Conservation (phyloP, 2,329 filamentous ascomycete species). For the Arthrobotrys megalospora region DNA sequence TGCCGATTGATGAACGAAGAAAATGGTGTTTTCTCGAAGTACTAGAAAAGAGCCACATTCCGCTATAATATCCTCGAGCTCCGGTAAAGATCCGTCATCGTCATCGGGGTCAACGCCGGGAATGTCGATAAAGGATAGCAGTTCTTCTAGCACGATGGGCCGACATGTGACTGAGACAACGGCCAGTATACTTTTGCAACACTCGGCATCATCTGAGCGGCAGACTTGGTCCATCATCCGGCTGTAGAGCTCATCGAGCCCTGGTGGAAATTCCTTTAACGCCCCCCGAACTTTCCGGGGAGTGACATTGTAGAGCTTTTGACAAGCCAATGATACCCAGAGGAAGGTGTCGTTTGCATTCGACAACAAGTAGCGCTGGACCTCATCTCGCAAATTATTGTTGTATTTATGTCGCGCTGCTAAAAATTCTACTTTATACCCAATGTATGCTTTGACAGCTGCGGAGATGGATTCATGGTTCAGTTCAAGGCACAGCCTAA, state of each 20-base stretch:
- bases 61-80: slow-evolving; percentile 66
- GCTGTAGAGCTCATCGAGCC: slow-evolving; percentile 67
- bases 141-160: slow-evolving; percentile 2
- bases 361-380: slow-evolving; percentile 63
- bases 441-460: slow-evolving; percentile 68
- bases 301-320: slow-evolving; percentile 64
- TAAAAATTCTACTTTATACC: slow-evolving; percentile 66
- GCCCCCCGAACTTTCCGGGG: slow-evolving; percentile 54
- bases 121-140: slow-evolving; percentile 9
- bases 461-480: slow-evolving; percentile 66
- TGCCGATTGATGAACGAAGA: slow-evolving; percentile 69
- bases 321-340: slow-evolving; percentile 69
- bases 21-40: slow-evolving; percentile 65
- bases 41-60: slow-evolving; percentile 69
- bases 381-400: slow-evolving; percentile 42
- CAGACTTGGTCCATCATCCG: slow-evolving; percentile 67
- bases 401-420: slow-evolving; percentile 64
- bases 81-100: slow-evolving; percentile 51
- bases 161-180: slow-evolving; percentile 28
- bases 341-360: slow-evolving; percentile 69
- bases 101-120: slow-evolving; percentile 55
- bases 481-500: slow-evolving; percentile 66
- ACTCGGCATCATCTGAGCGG: slow-evolving; percentile 63
- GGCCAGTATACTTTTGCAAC: slow-evolving; percentile 67
- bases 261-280: slow-evolving; percentile 65